Evolutionary conservation across 768 basidiomycete species (phyloP).

Genomic region (Termitomyces sp.): DNA sequence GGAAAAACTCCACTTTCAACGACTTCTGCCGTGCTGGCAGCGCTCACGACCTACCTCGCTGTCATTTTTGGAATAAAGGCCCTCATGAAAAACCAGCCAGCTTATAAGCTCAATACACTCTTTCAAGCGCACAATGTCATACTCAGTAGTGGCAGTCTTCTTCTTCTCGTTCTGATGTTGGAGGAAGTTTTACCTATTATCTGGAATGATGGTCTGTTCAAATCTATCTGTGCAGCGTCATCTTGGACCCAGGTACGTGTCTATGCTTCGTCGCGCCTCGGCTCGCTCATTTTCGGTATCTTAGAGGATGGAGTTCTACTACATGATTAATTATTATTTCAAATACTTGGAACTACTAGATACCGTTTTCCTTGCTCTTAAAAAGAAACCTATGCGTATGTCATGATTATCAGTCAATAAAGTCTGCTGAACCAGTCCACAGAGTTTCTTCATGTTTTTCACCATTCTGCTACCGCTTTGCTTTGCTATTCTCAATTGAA

Average conservation of each 20-base stretch:
- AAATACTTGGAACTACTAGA: slow-evolving; percentile 96
- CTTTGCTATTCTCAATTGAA: slow-evolving; percentile 93
- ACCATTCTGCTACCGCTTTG: slow-evolving; percentile 96
- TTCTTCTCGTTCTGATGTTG: slow-evolving; percentile 82
- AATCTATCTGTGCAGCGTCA: slow-evolving; percentile 66
- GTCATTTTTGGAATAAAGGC: slow-evolving; percentile 82
- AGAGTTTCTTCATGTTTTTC: slow-evolving; percentile 99
- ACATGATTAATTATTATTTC: slow-evolving; percentile 99
- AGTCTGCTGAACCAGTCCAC: slow-evolving; percentile 7
- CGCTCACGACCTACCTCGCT: slow-evolving; percentile 78
- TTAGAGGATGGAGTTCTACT: slow-evolving; percentile 92
- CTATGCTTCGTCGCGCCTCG: slow-evolving; percentile 4
- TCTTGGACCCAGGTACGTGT: slow-evolving; percentile 85
- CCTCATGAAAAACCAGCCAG: slow-evolving; percentile 73
- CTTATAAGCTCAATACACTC: slow-evolving; percentile 71
- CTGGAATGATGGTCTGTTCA: slow-evolving; percentile 65
- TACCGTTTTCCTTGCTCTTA: slow-evolving; percentile 94
- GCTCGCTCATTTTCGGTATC: slow-evolving; percentile 1
- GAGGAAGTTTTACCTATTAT: slow-evolving; percentile 87
- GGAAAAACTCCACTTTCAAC: slow-evolving; percentile 83
- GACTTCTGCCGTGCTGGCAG: slow-evolving; percentile 60
- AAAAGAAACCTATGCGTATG: slow-evolving; percentile 96
- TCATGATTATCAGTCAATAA: slow-evolving; percentile 5
- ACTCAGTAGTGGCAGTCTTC: slow-evolving; percentile 76
- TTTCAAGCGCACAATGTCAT: slow-evolving; percentile 92